Evolutionary conservation across 1,284 basidiomycete species (phyloP), one percentile per base, ranked within the genome.

Genomic region (Sporisorium reilianum): DNA sequence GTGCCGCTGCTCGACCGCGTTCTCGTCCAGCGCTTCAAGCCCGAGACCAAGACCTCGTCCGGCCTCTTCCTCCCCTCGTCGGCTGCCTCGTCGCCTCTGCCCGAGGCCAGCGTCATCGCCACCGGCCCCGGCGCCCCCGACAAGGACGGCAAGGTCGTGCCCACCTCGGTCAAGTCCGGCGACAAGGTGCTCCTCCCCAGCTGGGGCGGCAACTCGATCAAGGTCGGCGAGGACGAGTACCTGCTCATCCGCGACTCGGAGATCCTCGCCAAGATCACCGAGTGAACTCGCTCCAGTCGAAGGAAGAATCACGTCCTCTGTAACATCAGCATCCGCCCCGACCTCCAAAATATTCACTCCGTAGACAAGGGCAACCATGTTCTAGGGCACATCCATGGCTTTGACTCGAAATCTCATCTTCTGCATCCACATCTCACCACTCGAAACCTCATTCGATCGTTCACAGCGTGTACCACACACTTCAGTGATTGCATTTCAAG

Each of bases 181-280:
- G 96, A 98, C 88, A 90, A 93, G 41, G 95, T 98, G 10, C 88
- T 99, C 56, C 88, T 99, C 6, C 96, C 96, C 9, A 92, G 93
- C 25, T 99, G 95, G 93, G 96, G 96, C 61, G 96, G 96, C 18
- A 95, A 91, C 86, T 86, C 92, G 20, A 95, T 99, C 87, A 99
- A 98, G 87, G 90, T 99, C 57, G 95, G 95, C 63, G 96, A 99
- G 32, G 95, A 98, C 85, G 96, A 98, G 86, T 99, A 93, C 88
- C 92, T 90, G 87, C 87, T 98, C 68, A 97, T 97, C 90, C 93
- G 92, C 86, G 96, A 98, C 87, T 87, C 90, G 38, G 96, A 98
- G 84, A 97, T 98, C 85, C 89, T 98, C 58, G 96, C 96, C 78
- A 97, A 97, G 89, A 95, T 98, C 85, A 89, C 91, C 86, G 95